Evolutionary conservation across 306 rosid genomes (phyloP), one percentile per base, ranked within the genome.

Genomic region (Pueraria montana): DNA sequence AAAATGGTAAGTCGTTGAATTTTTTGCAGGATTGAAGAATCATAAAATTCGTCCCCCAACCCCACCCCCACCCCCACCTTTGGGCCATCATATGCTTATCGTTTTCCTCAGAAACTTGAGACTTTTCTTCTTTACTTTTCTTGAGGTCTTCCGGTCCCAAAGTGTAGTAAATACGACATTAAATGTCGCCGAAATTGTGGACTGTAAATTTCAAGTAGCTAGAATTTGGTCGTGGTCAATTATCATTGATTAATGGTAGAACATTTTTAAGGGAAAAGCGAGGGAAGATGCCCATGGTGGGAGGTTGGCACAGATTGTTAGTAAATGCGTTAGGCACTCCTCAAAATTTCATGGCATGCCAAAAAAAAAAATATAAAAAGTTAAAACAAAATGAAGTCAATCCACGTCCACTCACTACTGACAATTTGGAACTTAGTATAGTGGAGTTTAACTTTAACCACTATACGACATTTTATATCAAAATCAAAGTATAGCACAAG

Each of bases 261-360:
- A 52, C 65, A 30, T 34, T 52, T 52, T 24, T 45, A 0, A 36
- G 13, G n/a, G 38, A 74, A 55, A 53, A 18, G 11, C 1, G 20
- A 0, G 11, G 11, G 11, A 6, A 38, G 43, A 38, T 38, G 43
- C 1, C 9, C 55, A 11, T n/a, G 21, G 72, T 62, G 72, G 81
- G 59, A 11, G 61, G 81, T 77, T 43, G 72, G 72, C 62, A 43
- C 59, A 58, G 4, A 17, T 14, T 63, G 72, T 69, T 21, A 20
- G 14, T 2, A 70, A 83, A 45, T 83, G 82, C 58, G 79, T 59
- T 77, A 69, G 79, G 86, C 79, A 52, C 26, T 32, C 26, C 40
- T 20, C 79, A 50, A 72, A 59, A 13, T 27, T 58, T 49, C 49
- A 42, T 26, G 9, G 5, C 67, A 52, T n/a, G 58, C 27, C 32